These are phyloP conservation scores for Ascoidea rubescens DNA, from an alignment of 805 yeast genomes.

Conservation along the genomic window DNA sequence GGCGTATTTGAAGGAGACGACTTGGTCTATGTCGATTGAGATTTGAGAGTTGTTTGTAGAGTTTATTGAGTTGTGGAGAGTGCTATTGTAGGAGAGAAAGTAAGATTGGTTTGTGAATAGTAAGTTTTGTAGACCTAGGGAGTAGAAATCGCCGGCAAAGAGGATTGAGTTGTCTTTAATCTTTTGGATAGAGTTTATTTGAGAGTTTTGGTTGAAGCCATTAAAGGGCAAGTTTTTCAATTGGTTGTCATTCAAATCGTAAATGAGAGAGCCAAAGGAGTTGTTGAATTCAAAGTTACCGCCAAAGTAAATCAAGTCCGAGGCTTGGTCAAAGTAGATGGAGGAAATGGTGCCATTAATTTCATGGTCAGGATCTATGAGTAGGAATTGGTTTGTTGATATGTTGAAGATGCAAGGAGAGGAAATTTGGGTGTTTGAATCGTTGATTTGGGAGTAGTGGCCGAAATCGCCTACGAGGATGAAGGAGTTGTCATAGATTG, in stretches of 20 bases:
- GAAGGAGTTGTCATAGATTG: slow-evolving; percentile 3
- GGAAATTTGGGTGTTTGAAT: background rate
- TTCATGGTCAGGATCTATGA: slow-evolving; percentile 7
- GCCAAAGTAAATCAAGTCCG: slow-evolving; percentile 54
- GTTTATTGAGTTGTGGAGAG: slow-evolving; percentile 13
- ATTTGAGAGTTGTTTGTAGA: slow-evolving; percentile 25
- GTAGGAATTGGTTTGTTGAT: slow-evolving; percentile 1
- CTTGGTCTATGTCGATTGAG: slow-evolving; percentile 41
- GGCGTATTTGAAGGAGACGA: slow-evolving; percentile 45
- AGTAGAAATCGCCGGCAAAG: slow-evolving; percentile 67
- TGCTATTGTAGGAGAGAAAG: slow-evolving; percentile 3
- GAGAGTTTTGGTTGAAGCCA: slow-evolving; percentile 55
- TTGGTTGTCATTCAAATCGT: slow-evolving; percentile 31
- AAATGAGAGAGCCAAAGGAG: slow-evolving; percentile 48
- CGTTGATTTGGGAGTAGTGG: background rate
- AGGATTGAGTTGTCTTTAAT: slow-evolving; percentile 37
- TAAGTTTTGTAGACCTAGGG: slow-evolving; percentile 39
- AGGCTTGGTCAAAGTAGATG: slow-evolving; percentile 31
- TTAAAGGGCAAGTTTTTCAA: slow-evolving; percentile 47
- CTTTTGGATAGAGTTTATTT: slow-evolving; percentile 47
- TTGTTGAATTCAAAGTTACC: slow-evolving; percentile 52
- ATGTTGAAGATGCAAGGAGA: slow-evolving; percentile 4
- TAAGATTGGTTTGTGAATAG: slow-evolving; percentile 16
- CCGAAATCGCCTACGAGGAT: slow-evolving; percentile 6
- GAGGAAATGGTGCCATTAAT: slow-evolving; percentile 26